These are phyloP conservation scores for Aspergillus vadensis DNA, from an alignment of 2,329 filamentous ascomycete species.

Conservation along the genomic window DNA sequence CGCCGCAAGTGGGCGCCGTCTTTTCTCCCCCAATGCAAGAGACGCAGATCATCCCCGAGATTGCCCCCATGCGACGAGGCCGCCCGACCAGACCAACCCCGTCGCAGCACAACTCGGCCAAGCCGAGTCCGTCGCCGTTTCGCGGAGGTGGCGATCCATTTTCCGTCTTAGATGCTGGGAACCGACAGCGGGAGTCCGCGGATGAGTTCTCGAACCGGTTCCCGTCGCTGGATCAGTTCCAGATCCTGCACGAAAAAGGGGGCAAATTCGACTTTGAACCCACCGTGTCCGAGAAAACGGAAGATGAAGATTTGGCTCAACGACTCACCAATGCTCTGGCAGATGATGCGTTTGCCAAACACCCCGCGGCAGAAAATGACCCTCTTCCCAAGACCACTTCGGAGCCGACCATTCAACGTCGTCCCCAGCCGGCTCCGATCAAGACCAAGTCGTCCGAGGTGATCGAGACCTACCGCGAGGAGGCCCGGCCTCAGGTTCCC, in stretches of 20 bases:
- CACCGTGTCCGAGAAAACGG: slow-evolving; percentile 45
- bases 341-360: slow-evolving; percentile 76
- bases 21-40: slow-evolving; percentile 74
- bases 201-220: slow-evolving; percentile 87
- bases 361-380: slow-evolving; percentile 34
- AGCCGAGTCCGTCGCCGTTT: slow-evolving; percentile 68
- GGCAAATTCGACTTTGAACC: slow-evolving; percentile 80
- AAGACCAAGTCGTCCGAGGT: slow-evolving; percentile 28
- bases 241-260: slow-evolving; percentile 81
- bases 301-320: slow-evolving; percentile 61
- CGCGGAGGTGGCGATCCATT: slow-evolving; percentile 81
- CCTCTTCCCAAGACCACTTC: slow-evolving; percentile 22
- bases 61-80: slow-evolving; percentile 91
- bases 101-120: slow-evolving; percentile 52
- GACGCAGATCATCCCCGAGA: slow-evolving; percentile 76
- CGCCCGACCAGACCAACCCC: slow-evolving; percentile 60
- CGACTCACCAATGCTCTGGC: slow-evolving; percentile 74
- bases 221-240: slow-evolving; percentile 90
- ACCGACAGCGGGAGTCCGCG: slow-evolving; percentile 50
- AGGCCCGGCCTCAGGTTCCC: slow-evolving; percentile 32
- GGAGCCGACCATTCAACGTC: slow-evolving; percentile 29
- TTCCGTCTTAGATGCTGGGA: slow-evolving; percentile 76
- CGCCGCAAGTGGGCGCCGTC: slow-evolving; percentile 73
- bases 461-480: slow-evolving; percentile 26
- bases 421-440: slow-evolving; percentile 27